A percentile compares a stretch with the other conserved stretches of the same genome.
Evolutionary conservation across 192 early-diverging fungal species (phyloP).

Genomic region (Spizellomyces punctatus): DNA sequence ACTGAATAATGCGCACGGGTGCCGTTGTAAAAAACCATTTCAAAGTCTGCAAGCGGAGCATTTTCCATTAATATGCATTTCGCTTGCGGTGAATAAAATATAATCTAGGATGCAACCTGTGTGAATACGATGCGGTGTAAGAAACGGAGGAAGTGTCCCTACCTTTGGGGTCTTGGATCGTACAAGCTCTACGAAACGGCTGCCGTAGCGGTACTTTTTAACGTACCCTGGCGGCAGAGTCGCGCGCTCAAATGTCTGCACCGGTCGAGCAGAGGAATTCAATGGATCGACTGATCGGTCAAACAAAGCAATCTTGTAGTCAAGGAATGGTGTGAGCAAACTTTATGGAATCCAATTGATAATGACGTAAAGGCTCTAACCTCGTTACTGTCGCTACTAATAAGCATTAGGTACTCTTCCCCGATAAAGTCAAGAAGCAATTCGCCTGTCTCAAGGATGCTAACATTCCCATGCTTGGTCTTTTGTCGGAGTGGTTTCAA

Average conservation of each 20-base stretch:
- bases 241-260: conserved; percentile 15
- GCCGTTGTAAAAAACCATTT: conserved; percentile 68
- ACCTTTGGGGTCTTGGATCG: conserved; percentile 64
- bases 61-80: conserved; percentile 72
- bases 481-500: conserved; percentile 52
- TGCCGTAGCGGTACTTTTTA: conserved; percentile 50
- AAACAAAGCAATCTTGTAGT: conserved; percentile 23
- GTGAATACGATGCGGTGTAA: no score
- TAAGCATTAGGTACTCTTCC: conserved; percentile 43
- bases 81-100: conserved; percentile 73
- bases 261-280: neutral
- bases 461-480: conserved; percentile 52
- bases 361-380: no score
- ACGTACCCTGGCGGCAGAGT: conserved; percentile 36
- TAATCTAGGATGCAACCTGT: conserved; percentile 36
- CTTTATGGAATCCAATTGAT: no score
- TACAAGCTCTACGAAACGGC: conserved; percentile 58
- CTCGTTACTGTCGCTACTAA: conserved; percentile 27
- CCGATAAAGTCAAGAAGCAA: conserved; percentile 48
- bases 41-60: conserved; percentile 59
- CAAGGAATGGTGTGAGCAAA: neutral
- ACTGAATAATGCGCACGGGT: conserved; percentile 51
- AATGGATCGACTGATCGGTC: conserved; percentile 26
- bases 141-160: neutral
- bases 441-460: conserved; percentile 37